phyloP scores from a whole-genome alignment of 306 rosid genomes.

The Vachellia collinsii region DNA sequence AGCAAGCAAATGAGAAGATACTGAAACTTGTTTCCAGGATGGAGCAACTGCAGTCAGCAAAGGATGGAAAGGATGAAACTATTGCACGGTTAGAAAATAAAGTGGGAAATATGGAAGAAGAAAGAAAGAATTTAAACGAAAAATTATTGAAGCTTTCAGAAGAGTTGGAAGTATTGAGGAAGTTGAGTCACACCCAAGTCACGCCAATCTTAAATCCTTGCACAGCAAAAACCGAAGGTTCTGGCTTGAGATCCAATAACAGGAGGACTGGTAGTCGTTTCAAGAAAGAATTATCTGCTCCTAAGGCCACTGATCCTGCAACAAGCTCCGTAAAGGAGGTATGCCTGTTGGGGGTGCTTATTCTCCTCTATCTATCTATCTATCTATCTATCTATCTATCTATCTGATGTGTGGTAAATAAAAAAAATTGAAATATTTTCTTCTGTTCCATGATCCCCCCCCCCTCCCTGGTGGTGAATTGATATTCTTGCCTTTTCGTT shows the following conservation, averaged over 20 bases:
- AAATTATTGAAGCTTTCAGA: conserved; percentile 54
- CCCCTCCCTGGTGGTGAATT: neutral
- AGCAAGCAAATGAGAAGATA: conserved; percentile 53
- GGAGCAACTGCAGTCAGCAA: conserved; percentile 69
- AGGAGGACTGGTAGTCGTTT: conserved; percentile 40
- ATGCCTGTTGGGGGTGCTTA: neutral
- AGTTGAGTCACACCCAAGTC: conserved; percentile 39
- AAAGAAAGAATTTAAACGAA: conserved; percentile 57
- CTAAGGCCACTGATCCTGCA: neutral
- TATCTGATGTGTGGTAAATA: neutral
- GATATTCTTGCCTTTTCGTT: neutral
- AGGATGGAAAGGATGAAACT: conserved; percentile 59
- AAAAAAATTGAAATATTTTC: neutral
- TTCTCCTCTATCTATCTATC: no score
- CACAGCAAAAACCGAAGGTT: conserved; percentile 35
- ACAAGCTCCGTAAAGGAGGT: conserved; percentile 10
- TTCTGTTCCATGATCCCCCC: neutral
- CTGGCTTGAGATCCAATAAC: conserved; percentile 37
- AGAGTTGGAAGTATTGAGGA: conserved; percentile 63
- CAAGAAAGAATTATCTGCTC: conserved; percentile 50
- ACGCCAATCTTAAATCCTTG: conserved; percentile 65
- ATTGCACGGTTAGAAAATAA: conserved; percentile 52
- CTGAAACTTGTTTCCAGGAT: conserved; percentile 53
- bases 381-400: neutral
- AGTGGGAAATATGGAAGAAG: conserved; percentile 57